Evolutionary conservation across 2,329 filamentous ascomycete genomes (phyloP), one percentile per base, ranked within the genome.

Genomic region (Thelonectria discophora): DNA sequence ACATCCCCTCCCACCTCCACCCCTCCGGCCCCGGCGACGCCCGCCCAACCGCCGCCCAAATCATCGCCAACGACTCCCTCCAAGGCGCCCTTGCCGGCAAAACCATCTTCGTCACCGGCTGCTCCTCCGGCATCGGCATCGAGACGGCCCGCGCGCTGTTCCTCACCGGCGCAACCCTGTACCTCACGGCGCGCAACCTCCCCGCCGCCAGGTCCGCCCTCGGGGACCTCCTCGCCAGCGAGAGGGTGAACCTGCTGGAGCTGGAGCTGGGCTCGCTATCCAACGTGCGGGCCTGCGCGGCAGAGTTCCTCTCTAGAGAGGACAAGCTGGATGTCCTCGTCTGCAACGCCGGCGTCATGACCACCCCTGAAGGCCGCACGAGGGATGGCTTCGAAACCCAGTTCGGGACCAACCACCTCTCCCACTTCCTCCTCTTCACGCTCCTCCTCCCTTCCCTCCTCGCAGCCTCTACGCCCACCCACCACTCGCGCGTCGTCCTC

Each of bases 321-420:
- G 60, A 64, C 7, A 68, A 63, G 13, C 47, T 75, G 39, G 72
- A 70, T 47, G 65, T 82, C 27, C 54, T 84, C 2, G 70, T 84
- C 54, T 81, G 81, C 63, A 83, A 80, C 53, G 81, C 81, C 0
- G 81, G 75, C 32, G 80, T 80, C 75, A 76, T 68, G n/a, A 64
- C 21, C 1, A 18, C 21, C 62, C 11, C 76, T 5, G 75, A 75
- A 42, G 72, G 69, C 2, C 63, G 75, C n/a, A 77, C 73, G 9
- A 64, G 71, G 3, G 79, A 82, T 3, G 81, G 80, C 1, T 73
- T 78, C 49, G 81, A 83, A 67, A 67, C 73, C 24, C 78, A 80
- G 39, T 78, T 82, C 47, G 78, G 74, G 0, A 78, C 77, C 2
- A 83, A 83, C 65, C 78, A 82, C 58, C 57, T 82, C 2, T 76